Base-by-base conservation (phyloP, 2,329 filamentous ascomycete species). In the Cercospora canescens region DNA sequence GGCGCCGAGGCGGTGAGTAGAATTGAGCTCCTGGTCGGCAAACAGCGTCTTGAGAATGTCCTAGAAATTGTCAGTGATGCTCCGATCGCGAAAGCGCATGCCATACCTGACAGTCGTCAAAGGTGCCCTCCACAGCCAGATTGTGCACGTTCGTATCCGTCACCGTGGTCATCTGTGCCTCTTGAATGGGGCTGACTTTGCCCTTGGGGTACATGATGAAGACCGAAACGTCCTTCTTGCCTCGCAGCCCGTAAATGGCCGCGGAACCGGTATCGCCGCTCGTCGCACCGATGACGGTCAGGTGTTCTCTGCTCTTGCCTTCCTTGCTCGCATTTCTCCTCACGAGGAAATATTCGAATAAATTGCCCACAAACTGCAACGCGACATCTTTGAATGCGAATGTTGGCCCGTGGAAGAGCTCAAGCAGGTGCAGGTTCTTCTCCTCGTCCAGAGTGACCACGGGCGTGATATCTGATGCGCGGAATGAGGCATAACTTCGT, bases 341-440 rank as follows among this genome's bases (percentile, higher is more conserved):
- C 5, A 89, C 86, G 12, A 95, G 83, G 78, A 95, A 94, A 79
- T 94, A 95, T 79, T 96, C 92, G 71, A 96, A 98, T 2, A 99
- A 84, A 75, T 99, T 98, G n/a, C 95, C 95, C 2, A 99, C 82
- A 76, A 97, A 95, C 74, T 98, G 94, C 68, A 98, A 83, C 16
- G 94, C 94, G 60, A 94, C 91, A 79, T 98, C 94, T 81, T 98
- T 97, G 84, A 98, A 98, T 2, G 94, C 91, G 77, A 93, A 97
- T 0, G 91, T 98, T 5, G 94, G 95, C 1, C 95, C 95, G 78
- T 98, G 94, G 85, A 98, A 99, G 50, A 99, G 86, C 80, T 99
- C 95, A 35, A 99, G 87, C 63, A 97, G 84, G 77, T 97, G 89
- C 48, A 97, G 83, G 77, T 94, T 91, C 71, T 87, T 84, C 67